Base-by-base conservation (phyloP, 345 rosid species). In the Boechera stricta region DNA sequence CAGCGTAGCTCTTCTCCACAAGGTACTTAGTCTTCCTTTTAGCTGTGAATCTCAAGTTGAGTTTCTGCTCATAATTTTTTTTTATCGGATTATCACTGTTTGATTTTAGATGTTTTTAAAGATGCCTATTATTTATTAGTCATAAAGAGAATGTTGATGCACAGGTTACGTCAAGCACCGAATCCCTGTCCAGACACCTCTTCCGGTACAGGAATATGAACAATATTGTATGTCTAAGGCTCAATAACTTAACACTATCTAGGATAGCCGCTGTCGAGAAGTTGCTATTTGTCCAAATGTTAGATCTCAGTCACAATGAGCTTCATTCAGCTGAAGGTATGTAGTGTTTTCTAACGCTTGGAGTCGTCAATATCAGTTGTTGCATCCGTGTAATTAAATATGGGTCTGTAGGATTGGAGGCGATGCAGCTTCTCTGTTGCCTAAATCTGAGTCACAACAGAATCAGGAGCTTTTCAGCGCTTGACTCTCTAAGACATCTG, bases 171-270 rank as follows among this genome's bases (percentile, higher is more conserved):
- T 90, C 87, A 58, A 81, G 81, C 65, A 45, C 21, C 74, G 87
- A 82, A 31, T 76, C 78, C 61, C 45, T 88, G 75, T 70, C 85
- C 64, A 81, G 66, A 39, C 81, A 77, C 73, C 85, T 87, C 79
- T 86, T 75, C 68, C 62, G 31, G 39, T 80, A 83, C 42, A 38
- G 68, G 28, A 81, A 76, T 39, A 62, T 69, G 28, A 68, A 52
- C 60, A 75, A 41, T 55, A 79, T 84, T 55, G 54, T 86, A 31
- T 88, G 89, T 72, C 74, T 92, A 21, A 81, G 91, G 64, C 82
- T 92, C 67, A 87, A 18, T 8, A 51, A 18, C 55, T 51, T 51
- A 18, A 7, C 55, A 18, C 55, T 51, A 51, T 51, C 55, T 18
- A 28, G 55, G 29, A 51, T 51, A 51, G 55, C 55, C 29, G 5